Percentiles rank a stretch among this genome's conserved stretches.
Conservation (phyloP, 805 yeast genomes). For the Lipomyces sp. region DNA sequence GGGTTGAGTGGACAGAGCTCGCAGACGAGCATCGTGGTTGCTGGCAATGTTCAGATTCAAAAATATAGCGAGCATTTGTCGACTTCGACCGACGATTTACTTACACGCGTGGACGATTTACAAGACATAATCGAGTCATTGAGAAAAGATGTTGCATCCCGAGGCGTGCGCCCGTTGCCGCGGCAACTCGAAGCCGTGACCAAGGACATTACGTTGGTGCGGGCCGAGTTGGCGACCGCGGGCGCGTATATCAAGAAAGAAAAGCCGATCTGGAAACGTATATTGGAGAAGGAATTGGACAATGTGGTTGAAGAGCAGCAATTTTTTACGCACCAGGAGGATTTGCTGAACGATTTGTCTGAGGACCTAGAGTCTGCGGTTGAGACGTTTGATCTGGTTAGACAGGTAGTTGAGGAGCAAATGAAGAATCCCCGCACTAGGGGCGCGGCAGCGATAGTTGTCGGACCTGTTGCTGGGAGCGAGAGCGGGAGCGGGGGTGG, state of each 20-base stretch:
- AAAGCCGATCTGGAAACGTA: constrained; percentile 82
- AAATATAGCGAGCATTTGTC: constrained; percentile 74
- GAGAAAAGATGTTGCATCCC: constrained; percentile 85
- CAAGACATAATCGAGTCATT: constrained; percentile 90
- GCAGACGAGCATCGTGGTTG: constrained; percentile 27
- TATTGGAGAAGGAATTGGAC: constrained; percentile 91
- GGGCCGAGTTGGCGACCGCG: constrained; percentile 57
- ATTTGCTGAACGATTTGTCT: constrained; percentile 72
- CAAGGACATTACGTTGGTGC: constrained; percentile 67
- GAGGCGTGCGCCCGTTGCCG: constrained; percentile 82
- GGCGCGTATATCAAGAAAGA: constrained; percentile 68
- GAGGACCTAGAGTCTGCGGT: constrained; percentile 81
- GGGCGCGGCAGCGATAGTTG: background rate
- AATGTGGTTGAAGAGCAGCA: constrained; percentile 94
- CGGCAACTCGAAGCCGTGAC: constrained; percentile 70
- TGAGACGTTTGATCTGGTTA: constrained; percentile 82
- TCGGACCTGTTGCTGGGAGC: constrained; percentile 46
- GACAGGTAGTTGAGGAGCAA: constrained; percentile 79
- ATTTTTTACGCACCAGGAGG: constrained; percentile 87
- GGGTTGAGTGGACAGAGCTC: constrained; percentile 11
- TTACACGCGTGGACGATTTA: constrained; percentile 84
- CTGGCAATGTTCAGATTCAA: constrained; percentile 65
- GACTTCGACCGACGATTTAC: constrained; percentile 71
- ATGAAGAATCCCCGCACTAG: constrained; percentile 38
- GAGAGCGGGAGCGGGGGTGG: background rate